Percentiles rank a stretch among this genome's conserved stretches.
phyloP scores from a whole-genome alignment of 2,329 filamentous ascomycete genomes.

The Colletotrichum sp. region DNA sequence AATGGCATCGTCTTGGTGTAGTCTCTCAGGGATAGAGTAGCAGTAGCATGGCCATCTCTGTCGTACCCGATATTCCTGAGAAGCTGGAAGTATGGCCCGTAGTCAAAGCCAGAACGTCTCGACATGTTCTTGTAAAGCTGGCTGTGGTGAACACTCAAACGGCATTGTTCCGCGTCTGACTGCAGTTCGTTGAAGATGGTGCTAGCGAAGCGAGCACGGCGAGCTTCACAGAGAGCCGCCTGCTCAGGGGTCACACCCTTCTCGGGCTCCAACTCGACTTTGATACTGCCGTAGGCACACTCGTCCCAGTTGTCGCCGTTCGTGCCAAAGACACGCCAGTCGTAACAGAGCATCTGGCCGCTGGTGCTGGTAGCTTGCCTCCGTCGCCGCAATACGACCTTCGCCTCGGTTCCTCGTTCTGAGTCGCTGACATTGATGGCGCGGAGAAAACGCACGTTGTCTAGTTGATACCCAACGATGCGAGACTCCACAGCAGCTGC shows the following conservation, averaged over 20 bases:
- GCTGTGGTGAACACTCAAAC: not conserved
- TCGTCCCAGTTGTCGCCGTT: not conserved
- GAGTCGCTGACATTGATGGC: not conserved
- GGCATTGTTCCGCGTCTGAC: not conserved
- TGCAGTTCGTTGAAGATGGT: not conserved
- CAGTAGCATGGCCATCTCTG: not conserved
- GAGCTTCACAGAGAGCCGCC: not conserved
- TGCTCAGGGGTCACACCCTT: not conserved
- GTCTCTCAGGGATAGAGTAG: not conserved
- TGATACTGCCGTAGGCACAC: not conserved
- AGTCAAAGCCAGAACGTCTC: not conserved
- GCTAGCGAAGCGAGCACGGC: not conserved
- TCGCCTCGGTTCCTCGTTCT: not conserved
- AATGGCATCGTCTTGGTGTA: conserved; percentile 5
- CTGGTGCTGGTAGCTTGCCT: not conserved
- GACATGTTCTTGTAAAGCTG: not conserved
- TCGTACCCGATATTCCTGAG: not conserved
- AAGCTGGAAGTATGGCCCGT: conserved; percentile 7
- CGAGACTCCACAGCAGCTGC: not conserved
- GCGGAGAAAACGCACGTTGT: not conserved
- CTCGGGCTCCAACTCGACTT: not conserved
- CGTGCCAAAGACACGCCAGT: not conserved
- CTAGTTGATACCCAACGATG: not conserved
- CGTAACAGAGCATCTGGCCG: not conserved
- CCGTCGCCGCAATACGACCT: conserved; percentile 14